phyloP scores from a whole-genome alignment of 306 rosid genomes.

The Styphnolobium japonicum region DNA sequence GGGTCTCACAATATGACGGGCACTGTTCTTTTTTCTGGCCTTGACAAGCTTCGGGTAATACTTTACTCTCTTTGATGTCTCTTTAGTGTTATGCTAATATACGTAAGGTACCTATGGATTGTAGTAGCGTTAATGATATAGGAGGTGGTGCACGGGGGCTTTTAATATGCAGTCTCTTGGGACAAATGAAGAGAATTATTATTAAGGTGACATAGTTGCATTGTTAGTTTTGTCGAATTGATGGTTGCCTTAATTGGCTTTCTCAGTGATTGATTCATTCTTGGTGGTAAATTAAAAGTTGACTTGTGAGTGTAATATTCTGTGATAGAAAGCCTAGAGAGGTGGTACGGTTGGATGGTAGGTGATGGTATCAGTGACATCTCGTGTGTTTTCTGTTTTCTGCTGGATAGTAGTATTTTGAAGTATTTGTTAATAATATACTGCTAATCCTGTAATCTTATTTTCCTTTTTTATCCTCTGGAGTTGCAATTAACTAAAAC shows the following conservation, averaged over 20 bases:
- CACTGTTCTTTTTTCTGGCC: conserved; percentile 70
- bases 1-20: conserved; percentile 57
- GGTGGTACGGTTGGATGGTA: not conserved
- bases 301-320: not conserved
- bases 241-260: not conserved
- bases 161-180: not conserved
- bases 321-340: not conserved
- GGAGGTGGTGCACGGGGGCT: not conserved
- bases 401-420: not conserved
- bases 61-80: conserved; percentile 11
- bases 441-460: not conserved
- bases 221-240: not conserved
- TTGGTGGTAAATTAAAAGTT: not conserved
- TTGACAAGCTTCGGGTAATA: conserved; percentile 71
- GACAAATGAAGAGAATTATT: not conserved
- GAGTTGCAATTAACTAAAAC: not conserved
- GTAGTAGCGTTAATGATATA: not conserved
- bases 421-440: not conserved
- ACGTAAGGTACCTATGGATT: not conserved
- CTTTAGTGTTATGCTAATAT: conserved; percentile 11
- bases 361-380: not conserved
- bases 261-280: not conserved
- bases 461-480: not conserved
- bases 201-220: not conserved
- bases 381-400: not conserved